A percentile compares a stretch with the other conserved stretches of the same genome.
These are phyloP conservation scores for Ciborinia camelliae DNA, from an alignment of 2,329 filamentous ascomycete species.

Conservation along the genomic window DNA sequence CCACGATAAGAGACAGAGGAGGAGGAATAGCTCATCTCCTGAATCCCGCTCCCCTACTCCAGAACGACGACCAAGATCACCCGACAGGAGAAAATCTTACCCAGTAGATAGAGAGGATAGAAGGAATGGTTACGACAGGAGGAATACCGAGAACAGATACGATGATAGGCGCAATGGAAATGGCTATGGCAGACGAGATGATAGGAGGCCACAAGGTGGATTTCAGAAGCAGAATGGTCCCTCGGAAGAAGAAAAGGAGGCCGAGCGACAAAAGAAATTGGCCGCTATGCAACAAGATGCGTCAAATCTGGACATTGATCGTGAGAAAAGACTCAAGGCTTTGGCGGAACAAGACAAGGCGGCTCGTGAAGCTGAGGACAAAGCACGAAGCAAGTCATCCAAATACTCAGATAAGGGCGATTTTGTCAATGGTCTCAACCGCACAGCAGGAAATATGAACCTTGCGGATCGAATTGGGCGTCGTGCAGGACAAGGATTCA, in stretches of 20 bases:
- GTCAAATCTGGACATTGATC: slow-evolving; percentile 65
- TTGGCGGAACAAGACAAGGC: slow-evolving; percentile 63
- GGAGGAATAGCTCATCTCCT: slow-evolving; percentile 33
- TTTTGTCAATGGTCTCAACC: slow-evolving; percentile 62
- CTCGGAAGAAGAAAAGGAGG: slow-evolving; percentile 41
- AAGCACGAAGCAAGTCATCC: slow-evolving; percentile 53
- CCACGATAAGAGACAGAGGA: background rate
- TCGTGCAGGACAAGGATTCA: slow-evolving; percentile 43
- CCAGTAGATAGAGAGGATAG: slow-evolving; percentile 31
- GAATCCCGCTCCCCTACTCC: slow-evolving; percentile 41
- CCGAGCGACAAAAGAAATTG: slow-evolving; percentile 63
- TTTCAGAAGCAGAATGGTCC: slow-evolving; percentile 4
- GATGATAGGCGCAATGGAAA: slow-evolving; percentile 31
- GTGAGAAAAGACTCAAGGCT: slow-evolving; percentile 63
- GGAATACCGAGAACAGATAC: slow-evolving; percentile 25
- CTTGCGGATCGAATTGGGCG: slow-evolving; percentile 52
- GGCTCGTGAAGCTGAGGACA: slow-evolving; percentile 64
- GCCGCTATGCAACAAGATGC: slow-evolving; percentile 73
- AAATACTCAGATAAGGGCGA: slow-evolving; percentile 61
- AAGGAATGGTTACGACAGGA: slow-evolving; percentile 24
- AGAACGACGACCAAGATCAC: slow-evolving; percentile 35
- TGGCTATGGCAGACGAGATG: slow-evolving; percentile 33
- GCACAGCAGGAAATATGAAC: slow-evolving; percentile 52
- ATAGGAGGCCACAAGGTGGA: slow-evolving; percentile 20
- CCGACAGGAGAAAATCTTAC: slow-evolving; percentile 34